Evolutionary conservation across 805 yeast species (phyloP), one percentile per base, ranked within the genome.

Genomic region (Candida taoyuanica): DNA sequence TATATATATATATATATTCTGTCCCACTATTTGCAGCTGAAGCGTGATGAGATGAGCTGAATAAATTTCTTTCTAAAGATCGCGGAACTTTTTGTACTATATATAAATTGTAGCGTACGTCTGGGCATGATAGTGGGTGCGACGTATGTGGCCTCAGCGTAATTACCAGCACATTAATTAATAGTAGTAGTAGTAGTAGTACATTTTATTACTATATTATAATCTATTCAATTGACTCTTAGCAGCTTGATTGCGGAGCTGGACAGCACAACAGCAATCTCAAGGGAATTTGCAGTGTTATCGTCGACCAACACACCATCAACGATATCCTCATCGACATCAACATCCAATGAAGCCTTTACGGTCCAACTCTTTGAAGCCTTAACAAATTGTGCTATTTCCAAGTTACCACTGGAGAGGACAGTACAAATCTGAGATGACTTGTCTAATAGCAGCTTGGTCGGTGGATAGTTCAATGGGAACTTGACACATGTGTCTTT

Each of bases 401-500:
- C 50, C 3, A 48, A 3, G 6, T 37, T 31, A 3, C 33, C 36
- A 5, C 23, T 25, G 1, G 33, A 17, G 5, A 52, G 14, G 1
- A 40, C 40, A n/a, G 51, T 12, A 1, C 52, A 31, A 18, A 55
- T 29, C 24, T 55, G 54, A 2, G 53, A 42, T 1, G 59, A 53
- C 32, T 48, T 52, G 21, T 55, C 59, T 5, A 44, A 35, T 8
- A 49, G 16, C 13, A 54, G 33, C 17, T 35, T 43, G 2, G 34
- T 28, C 4, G 40, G 29, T 11, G 34, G 30, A 15, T 26, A 37
- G 15, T 33, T 16, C 15, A 40, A 20, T 9, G 45, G 36, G 9
- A 43, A 28, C 8, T 45, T 31, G 17, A 21, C 23, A 15, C 20
- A 33, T 2, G 46, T 40, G 17, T 51, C 53, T 44, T 74, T 73